Conservation (phyloP, 805 yeast genomes). For the Schwanniomyces polymorphus region DNA sequence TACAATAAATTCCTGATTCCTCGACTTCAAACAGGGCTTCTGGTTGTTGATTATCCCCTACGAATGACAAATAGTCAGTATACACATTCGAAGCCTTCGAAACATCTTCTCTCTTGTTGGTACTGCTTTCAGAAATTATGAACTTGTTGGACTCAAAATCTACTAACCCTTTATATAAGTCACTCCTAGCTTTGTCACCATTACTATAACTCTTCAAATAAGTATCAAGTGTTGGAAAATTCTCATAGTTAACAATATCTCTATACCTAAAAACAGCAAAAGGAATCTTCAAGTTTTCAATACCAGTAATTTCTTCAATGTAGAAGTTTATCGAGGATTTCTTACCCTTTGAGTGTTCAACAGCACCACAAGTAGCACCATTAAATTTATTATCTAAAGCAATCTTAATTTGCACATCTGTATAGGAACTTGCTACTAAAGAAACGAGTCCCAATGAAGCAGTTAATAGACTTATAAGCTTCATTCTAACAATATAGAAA, state of each 20-base stretch:
- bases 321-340: background rate
- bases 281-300: slow-evolving; percentile 17
- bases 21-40: slow-evolving; percentile 11
- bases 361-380: slow-evolving; percentile 7
- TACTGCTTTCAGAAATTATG: too few species aligned
- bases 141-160: slow-evolving; percentile 15
- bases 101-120: too few species aligned
- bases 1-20: slow-evolving; percentile 29
- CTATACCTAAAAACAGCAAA: slow-evolving; percentile 21
- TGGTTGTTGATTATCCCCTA: slow-evolving; percentile 2
- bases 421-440: background rate
- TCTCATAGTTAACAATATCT: slow-evolving; percentile 19
- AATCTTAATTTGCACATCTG: background rate
- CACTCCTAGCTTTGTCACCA: slow-evolving; percentile 5
- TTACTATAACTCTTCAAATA: slow-evolving; percentile 7
- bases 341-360: slow-evolving; percentile 2
- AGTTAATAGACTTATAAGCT: background rate
- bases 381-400: background rate
- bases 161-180: slow-evolving; percentile 8
- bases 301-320: background rate
- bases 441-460: background rate
- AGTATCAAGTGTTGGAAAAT: slow-evolving; percentile 15
- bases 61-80: slow-evolving; percentile 9
- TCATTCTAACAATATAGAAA: background rate
- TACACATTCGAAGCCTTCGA: too few species aligned